These are phyloP conservation scores for Calonectria leucothoes DNA, from an alignment of 2,329 filamentous ascomycete genomes.

Conservation along the genomic window DNA sequence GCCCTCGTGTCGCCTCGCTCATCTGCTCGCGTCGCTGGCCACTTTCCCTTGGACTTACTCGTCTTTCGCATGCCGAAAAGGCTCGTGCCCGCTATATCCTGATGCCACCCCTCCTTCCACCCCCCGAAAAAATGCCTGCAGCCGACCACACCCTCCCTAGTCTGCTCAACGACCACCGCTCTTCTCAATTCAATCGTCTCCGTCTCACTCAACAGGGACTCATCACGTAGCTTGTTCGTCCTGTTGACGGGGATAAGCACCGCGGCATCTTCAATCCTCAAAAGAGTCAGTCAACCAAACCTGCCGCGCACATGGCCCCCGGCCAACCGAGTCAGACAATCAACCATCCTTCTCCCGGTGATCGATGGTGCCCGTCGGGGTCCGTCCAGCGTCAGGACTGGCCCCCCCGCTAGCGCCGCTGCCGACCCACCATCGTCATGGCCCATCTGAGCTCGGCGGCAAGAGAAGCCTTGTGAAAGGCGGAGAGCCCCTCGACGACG, in stretches of 20 bases:
- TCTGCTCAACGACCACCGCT: not conserved
- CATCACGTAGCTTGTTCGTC: not conserved
- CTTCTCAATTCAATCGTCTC: conserved; percentile 5
- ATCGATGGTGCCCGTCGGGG: conserved; percentile 11
- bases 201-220: conserved; percentile 1
- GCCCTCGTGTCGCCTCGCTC: not conserved
- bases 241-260: not conserved
- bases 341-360: conserved; percentile 7
- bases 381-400: not conserved
- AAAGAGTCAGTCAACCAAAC: not conserved
- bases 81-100: conserved; percentile 1
- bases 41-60: conserved; percentile 8
- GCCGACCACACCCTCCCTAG: not conserved
- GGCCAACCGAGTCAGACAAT: conserved; percentile 10
- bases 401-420: conserved; percentile 30
- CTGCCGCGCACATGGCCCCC: conserved; percentile 7
- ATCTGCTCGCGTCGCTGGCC: conserved; percentile 9
- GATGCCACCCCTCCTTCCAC: not conserved
- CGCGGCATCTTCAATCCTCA: not conserved
- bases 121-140: not conserved
- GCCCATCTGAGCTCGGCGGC: conserved; percentile 44
- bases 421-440: conserved; percentile 34
- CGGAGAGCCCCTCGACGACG: conserved; percentile 33
- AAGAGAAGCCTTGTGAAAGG: conserved; percentile 52
- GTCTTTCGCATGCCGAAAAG: conserved; percentile 14